phyloP scores from a whole-genome alignment of 2,329 filamentous ascomycete genomes.

The Akanthomyces uredinophilus region DNA sequence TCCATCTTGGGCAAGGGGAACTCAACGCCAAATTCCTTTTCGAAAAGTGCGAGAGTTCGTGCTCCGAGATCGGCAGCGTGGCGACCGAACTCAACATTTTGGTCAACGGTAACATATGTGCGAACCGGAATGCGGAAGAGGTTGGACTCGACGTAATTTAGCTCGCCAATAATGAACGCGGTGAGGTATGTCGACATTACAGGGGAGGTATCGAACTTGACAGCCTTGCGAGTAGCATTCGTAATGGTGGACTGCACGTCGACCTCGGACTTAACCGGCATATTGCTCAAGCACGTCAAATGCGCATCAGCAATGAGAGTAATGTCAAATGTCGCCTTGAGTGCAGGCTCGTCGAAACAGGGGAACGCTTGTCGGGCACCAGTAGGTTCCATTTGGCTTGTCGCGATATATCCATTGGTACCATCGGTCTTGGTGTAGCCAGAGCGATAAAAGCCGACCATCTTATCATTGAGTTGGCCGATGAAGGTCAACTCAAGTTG shows the following conservation, averaged over 20 bases:
- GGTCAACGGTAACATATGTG: constrained; percentile 85
- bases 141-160: constrained; percentile 89
- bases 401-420: constrained; percentile 75
- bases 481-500: constrained; percentile 59
- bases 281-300: constrained; percentile 86
- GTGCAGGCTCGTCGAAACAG: constrained; percentile 90
- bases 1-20: constrained; percentile 47
- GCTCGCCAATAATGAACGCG: constrained; percentile 88
- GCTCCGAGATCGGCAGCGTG: constrained; percentile 90
- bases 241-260: constrained; percentile 52
- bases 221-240: constrained; percentile 55
- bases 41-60: constrained; percentile 87
- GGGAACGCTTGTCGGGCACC: constrained; percentile 90
- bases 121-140: constrained; percentile 87
- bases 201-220: constrained; percentile 88
- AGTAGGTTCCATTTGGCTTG: constrained; percentile 94
- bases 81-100: constrained; percentile 82
- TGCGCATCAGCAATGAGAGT: constrained; percentile 87
- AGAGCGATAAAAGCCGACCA: constrained; percentile 96
- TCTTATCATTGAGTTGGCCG: constrained; percentile 82
- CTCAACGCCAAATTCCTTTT: constrained; percentile 83
- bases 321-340: constrained; percentile 89
- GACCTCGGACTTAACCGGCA: constrained; percentile 81
- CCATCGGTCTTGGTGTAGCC: constrained; percentile 84
- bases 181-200: constrained; percentile 95